Evolutionary conservation across 2,329 filamentous ascomycete genomes (phyloP).

Genomic region (Diplodia scrobiculata): DNA sequence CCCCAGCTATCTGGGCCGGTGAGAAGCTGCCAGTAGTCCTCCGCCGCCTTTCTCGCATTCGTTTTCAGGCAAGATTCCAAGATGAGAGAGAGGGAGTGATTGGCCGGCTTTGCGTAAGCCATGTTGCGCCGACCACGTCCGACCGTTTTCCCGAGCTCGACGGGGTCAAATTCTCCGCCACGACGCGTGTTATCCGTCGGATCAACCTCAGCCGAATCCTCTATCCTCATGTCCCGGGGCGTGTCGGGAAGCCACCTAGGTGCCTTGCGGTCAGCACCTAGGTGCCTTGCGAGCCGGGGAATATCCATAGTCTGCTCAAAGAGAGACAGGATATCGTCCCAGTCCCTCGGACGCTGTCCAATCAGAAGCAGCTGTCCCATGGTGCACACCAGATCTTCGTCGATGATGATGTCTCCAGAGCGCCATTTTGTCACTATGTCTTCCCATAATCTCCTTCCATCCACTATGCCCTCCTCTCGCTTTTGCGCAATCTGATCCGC

Average conservation of each 20-base stretch:
- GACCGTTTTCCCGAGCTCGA: constrained; percentile 9
- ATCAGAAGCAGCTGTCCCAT: constrained; percentile 79
- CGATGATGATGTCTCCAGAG: constrained; percentile 67
- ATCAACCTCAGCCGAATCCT: constrained; percentile 13
- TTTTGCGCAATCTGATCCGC: constrained; percentile 37
- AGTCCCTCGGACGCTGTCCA: constrained; percentile 62
- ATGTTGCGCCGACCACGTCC: constrained; percentile 34
- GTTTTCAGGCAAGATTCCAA: constrained; percentile 65
- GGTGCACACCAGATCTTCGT: constrained; percentile 75
- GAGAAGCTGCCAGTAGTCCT: constrained; percentile 76
- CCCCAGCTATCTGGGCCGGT: constrained; percentile 56
- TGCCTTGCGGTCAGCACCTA: background rate
- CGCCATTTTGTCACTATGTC: constrained; percentile 78
- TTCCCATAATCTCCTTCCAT: constrained; percentile 76
- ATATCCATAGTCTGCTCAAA: constrained; percentile 82
- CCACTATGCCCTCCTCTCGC: constrained; percentile 56
- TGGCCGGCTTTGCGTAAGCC: constrained; percentile 52
- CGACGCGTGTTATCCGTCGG: background rate
- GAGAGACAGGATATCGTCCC: constrained; percentile 71
- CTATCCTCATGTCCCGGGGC: constrained; percentile 34
- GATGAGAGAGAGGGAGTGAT: constrained; percentile 67
- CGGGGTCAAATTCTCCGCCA: constrained; percentile 19
- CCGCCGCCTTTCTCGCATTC: constrained; percentile 63
- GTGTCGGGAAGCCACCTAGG: constrained; percentile 26
- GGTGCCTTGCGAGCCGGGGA: constrained; percentile 53